These are phyloP conservation scores for Trichocomaceae sp. DNA, from an alignment of 2,329 filamentous ascomycete species.

Conservation along the genomic window DNA sequence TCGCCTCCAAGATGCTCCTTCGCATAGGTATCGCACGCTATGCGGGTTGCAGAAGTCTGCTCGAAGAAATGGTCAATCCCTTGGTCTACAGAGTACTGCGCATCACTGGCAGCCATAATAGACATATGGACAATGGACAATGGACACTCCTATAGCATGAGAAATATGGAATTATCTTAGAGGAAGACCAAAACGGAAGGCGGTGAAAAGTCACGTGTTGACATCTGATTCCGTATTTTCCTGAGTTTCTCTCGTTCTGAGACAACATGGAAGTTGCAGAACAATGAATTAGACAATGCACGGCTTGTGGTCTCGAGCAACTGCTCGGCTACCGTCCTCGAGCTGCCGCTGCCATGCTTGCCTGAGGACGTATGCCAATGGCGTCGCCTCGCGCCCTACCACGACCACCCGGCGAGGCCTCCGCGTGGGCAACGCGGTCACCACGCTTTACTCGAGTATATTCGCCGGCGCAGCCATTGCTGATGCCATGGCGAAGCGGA, in stretches of 20 bases:
- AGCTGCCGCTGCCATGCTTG: constrained; percentile 39
- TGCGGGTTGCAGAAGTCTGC: constrained; percentile 17
- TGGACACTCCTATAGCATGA: no score
- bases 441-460: constrained; percentile 40
- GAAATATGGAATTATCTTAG: no score
- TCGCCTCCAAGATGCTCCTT: constrained; percentile 25
- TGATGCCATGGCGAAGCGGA: constrained; percentile 35
- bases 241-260: no score
- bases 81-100: constrained; percentile 15
- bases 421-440: constrained; percentile 37
- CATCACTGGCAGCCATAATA: no score
- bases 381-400: constrained; percentile 28
- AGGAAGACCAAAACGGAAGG: no score
- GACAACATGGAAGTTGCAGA: no score
- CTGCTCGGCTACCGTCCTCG: constrained; percentile 29
- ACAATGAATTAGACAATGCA: constrained; percentile 37
- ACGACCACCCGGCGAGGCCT: constrained; percentile 32
- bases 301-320: constrained; percentile 36
- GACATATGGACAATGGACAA: no score
- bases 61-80: constrained; percentile 19
- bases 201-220: no score
- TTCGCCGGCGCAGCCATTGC: constrained; percentile 37
- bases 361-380: constrained; percentile 29
- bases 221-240: no score
- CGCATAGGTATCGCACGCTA: constrained; percentile 19